Conservation (phyloP, 192 early-diverging fungal species). For the Coemansia umbellata region DNA sequence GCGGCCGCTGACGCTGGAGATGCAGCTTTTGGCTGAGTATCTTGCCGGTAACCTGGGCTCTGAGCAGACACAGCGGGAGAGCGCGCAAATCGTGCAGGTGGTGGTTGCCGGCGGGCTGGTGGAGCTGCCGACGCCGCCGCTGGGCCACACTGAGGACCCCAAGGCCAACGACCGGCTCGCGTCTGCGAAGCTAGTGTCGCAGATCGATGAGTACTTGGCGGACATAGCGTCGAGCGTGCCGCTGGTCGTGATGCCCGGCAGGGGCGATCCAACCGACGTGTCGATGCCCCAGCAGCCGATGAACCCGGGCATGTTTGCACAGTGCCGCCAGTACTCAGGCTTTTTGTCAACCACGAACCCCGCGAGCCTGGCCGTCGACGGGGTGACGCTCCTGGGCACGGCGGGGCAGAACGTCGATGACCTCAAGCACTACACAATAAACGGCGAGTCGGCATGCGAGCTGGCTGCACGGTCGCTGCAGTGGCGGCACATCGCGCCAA, state of each 20-base stretch:
- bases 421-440: conserved; percentile 63
- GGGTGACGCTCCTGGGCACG: conserved; percentile 64
- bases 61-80: conserved; percentile 50
- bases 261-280: conserved; percentile 67
- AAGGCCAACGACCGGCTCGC: conserved; percentile 42
- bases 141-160: conserved; percentile 48
- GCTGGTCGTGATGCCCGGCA: conserved; percentile 81
- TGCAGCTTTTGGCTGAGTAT: conserved; percentile 75
- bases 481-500: conserved; percentile 89
- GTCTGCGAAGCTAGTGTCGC: conserved; percentile 49
- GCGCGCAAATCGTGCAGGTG: conserved; percentile 62
- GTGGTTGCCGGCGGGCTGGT: conserved; percentile 75
- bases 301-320: conserved; percentile 65
- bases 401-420: conserved; percentile 91
- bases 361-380: conserved; percentile 64
- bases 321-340: conserved; percentile 55
- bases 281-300: conserved; percentile 88
- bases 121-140: conserved; percentile 34
- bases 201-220: conserved; percentile 65
- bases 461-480: conserved; percentile 68
- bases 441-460: conserved; percentile 53
- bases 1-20: conserved; percentile 50
- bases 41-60: conserved; percentile 72
- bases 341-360: conserved; percentile 81
- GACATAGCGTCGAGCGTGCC: conserved; percentile 57